Evolutionary conservation across 225 moss, liverwort and hornwort genomes (phyloP), one percentile per base, ranked within the genome.

Genomic region (Anthoceros angustus): DNA sequence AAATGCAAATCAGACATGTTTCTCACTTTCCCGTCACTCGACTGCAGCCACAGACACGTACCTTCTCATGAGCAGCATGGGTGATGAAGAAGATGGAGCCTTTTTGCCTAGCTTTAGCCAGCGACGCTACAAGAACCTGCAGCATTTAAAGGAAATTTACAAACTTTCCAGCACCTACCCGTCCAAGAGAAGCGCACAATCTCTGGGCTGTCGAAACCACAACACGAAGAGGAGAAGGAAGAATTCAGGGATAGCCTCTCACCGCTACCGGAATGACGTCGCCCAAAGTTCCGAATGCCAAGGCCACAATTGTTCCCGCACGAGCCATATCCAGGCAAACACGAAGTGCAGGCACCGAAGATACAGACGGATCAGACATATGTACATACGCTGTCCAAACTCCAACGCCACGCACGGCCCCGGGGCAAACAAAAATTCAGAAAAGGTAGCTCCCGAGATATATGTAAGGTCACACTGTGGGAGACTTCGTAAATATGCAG

Each of bases 31-130:
- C 8, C n/a, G 4, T 7, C 45, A 46, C 45, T 46, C 14, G 5
- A 55, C 55, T 18, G 23, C 55, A 9, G 6, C 7, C 23, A 20
- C 55, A 18, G 8, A 55, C 23, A 18, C 16, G 10, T 20, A 55
- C 55, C 55, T 55, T 55, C n/a, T 55, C 55, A 23, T 55, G 55
- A 5, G 55, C 55, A 8, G 55, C 55, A 55, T 55, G 55, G n/a
- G 55, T 55, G 55, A 55, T 20, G n/a, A 55, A 55, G 6, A 23
- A 18, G 55, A 55, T 20, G 23, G 55, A 55, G 14, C 55, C 23
- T 7, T 23, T 12, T 12, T 55, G 55, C 55, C 23, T 55, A 23
- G 23, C 55, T 9, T 55, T 55, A 7, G 14, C n/a, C 23, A 55
- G 7, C 18, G 55, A 18, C 4, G 55, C 55, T 5, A 55, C 55